Conservation (phyloP, 2,329 filamentous ascomycete genomes). For the Scleromitrula shiraiana region DNA sequence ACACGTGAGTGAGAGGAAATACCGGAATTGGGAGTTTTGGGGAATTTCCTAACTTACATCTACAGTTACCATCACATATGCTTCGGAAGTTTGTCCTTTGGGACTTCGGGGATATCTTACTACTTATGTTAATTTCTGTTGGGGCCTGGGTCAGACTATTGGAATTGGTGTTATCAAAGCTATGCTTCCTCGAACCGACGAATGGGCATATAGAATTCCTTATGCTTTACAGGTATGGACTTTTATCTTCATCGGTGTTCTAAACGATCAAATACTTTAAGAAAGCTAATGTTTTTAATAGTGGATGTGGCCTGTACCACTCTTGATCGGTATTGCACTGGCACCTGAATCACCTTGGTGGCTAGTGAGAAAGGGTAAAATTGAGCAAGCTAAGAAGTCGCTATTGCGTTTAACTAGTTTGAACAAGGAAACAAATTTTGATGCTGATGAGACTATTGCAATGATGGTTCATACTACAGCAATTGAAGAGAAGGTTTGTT, state of each 20-base stretch:
- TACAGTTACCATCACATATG: conserved; percentile 20
- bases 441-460: conserved; percentile 42
- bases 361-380: conserved; percentile 38
- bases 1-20: conserved; percentile 36
- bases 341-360: conserved; percentile 44
- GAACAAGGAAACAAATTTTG: conserved; percentile 36
- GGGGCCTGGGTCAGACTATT: conserved; percentile 44
- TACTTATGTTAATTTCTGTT: conserved; percentile 49
- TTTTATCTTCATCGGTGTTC: neutral
- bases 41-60: neutral
- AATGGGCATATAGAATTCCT: conserved; percentile 45
- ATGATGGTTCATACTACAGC: conserved; percentile 52
- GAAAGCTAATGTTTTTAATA: neutral
- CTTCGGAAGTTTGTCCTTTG: conserved; percentile 48
- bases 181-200: conserved; percentile 37
- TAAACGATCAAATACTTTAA: too few species aligned
- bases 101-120: conserved; percentile 47
- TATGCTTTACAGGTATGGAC: conserved; percentile 36
- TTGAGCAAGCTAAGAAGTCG: conserved; percentile 34
- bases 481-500: conserved; percentile 39
- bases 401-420: conserved; percentile 29
- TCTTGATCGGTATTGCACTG: conserved; percentile 38
- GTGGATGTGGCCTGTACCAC: conserved; percentile 33
- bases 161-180: conserved; percentile 42
- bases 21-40: neutral